Conservation (phyloP, 116 monocot genomes). For the Posidonia oceanica region DNA sequence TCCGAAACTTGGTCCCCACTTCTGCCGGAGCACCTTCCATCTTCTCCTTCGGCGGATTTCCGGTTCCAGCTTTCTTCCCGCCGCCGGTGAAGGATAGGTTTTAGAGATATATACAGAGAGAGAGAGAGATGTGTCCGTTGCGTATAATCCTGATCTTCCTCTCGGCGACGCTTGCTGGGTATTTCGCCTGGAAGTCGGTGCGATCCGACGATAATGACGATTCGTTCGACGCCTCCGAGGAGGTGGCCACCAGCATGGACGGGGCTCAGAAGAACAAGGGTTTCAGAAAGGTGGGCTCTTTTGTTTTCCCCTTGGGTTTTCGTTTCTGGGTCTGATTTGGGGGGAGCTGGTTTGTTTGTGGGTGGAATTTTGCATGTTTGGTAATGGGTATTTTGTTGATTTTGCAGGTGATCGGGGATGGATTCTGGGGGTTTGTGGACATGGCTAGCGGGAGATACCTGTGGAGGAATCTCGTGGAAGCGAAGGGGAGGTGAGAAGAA, state of each 20-base stretch:
- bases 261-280: not conserved
- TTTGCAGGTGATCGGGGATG: slow-evolving; percentile 17
- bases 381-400: not conserved
- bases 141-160: slow-evolving; percentile 27
- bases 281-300: slow-evolving; percentile 7
- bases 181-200: slow-evolving; percentile 24
- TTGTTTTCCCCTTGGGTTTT: not conserved
- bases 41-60: not conserved
- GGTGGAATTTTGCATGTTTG: too few species aligned
- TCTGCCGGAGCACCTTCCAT: not conserved
- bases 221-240: not conserved
- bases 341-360: too few species aligned
- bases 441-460: slow-evolving; percentile 33
- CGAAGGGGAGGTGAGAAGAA: slow-evolving; percentile 12
- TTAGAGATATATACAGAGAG: not conserved
- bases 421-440: slow-evolving; percentile 20
- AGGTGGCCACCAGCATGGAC: not conserved
- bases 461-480: slow-evolving; percentile 21
- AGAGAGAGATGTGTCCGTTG: slow-evolving; percentile 22
- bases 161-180: slow-evolving; percentile 24
- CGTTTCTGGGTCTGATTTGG: too few species aligned
- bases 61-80: too few species aligned
- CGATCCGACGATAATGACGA: slow-evolving; percentile 1
- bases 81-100: too few species aligned
- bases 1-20: not conserved